Evolutionary conservation across 345 rosid genomes (phyloP), one percentile per base, ranked within the genome.

Genomic region (Geranium rotundifolium): DNA sequence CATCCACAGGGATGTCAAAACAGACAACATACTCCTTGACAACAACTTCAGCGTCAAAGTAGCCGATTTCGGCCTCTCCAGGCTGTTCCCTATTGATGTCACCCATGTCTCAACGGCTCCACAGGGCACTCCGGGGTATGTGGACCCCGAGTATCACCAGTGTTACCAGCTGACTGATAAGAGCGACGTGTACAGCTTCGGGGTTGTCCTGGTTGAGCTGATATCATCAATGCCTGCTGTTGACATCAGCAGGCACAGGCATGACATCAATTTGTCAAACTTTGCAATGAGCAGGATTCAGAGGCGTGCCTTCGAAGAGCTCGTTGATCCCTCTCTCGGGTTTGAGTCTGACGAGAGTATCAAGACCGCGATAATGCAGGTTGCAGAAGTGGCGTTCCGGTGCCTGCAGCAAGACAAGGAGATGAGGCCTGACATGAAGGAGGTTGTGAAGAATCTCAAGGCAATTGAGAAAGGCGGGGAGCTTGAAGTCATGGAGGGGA

Each of bases 131-230:
- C 85, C 89, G 0, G 92, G 89, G 46, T 82, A 80, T 30, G 80
- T 84, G 29, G 90, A 86, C 31, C 93, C 90, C 0, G 90, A 86
- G n/a, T 86, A 86, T 66, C 74, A 84, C 54, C 80, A 65, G 10
- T 79, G 78, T 67, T 86, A 84, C 75, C 86, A 80, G 65, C 77
- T 86, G 15, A 86, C 83, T 0, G 79, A 71, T 54, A 84, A 79
- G 74, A 86, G 93, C 39, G 93, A 86, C 31, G 90, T 86, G 0
- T 86, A 82, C 46, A 86, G 93, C 76, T 86, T 86, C 27, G 90
- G 86, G 14, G 93, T 86, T 19, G 90, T 86, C 7, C 77, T 86
- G 29, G 63, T 72, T 10, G 89, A 86, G 77, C 84, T 86, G 17
- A 60, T 82, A 55, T 81, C 88, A 0, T 86, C 88, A 2, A 74